Conservation (phyloP, 805 yeast species). For the Yarrowia osloensis region DNA sequence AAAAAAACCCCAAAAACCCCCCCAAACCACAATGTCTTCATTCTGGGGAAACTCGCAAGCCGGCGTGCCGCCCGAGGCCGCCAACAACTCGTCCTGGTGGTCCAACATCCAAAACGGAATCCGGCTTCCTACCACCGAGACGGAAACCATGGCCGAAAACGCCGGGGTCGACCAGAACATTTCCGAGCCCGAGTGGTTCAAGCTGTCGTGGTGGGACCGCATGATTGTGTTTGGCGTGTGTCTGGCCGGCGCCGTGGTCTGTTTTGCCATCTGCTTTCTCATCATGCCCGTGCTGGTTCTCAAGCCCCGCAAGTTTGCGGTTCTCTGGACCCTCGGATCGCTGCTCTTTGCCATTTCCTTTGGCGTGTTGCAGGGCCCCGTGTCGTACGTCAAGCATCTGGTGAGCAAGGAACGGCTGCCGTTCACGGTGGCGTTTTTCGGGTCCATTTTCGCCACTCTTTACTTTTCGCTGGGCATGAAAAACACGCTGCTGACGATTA, state of each 20-base stretch:
- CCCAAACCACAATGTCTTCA: constrained; percentile 27
- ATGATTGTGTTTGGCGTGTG: constrained; percentile 76
- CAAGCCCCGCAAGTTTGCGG: constrained; percentile 88
- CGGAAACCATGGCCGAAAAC: constrained; percentile 39
- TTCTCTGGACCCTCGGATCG: constrained; percentile 86
- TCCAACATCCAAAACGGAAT: constrained; percentile 8
- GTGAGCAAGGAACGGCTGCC: constrained; percentile 73
- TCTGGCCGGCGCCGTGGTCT: constrained; percentile 71
- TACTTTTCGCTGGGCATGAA: constrained; percentile 72
- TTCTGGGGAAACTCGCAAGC: constrained; percentile 27
- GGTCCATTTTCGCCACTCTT: constrained; percentile 75
- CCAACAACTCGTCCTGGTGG: constrained; percentile 31
- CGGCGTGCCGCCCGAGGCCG: constrained; percentile 9
- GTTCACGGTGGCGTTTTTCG: constrained; percentile 77
- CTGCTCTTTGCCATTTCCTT: constrained; percentile 82
- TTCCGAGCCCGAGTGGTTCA: constrained; percentile 45
- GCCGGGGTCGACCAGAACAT: constrained; percentile 2
- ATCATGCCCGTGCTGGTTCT: constrained; percentile 86
- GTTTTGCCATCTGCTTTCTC: constrained; percentile 79
- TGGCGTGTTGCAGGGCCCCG: constrained; percentile 90
- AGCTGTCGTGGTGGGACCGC: constrained; percentile 71
- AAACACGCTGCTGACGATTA: constrained; percentile 71
- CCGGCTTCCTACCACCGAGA: constrained; percentile 32
- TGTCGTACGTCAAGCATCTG: constrained; percentile 73
- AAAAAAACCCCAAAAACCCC: no score